These are phyloP conservation scores for Flueggea neowawraea DNA, from an alignment of 441 rosid genomes.

Conservation along the genomic window DNA sequence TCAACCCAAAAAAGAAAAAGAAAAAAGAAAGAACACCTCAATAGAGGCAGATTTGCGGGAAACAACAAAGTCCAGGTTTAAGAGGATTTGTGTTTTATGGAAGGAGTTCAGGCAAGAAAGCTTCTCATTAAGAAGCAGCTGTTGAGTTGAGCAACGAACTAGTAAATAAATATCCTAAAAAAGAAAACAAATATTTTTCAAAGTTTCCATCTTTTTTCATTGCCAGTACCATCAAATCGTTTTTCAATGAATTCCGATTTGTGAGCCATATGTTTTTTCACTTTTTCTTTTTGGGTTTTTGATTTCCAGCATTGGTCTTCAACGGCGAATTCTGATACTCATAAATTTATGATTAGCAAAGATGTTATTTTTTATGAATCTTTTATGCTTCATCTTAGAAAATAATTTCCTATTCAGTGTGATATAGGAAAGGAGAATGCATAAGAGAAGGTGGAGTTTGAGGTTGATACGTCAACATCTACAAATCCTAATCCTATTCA, in stretches of 20 bases:
- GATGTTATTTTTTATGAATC: no score
- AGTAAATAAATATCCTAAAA: constrained; percentile 34
- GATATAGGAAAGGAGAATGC: not conserved
- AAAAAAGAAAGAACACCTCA: no score
- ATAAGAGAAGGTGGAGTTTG: not conserved
- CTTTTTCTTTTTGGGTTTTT: no score
- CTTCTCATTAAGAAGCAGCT: constrained; percentile 90
- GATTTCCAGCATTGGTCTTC: no score
- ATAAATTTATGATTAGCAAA: no score
- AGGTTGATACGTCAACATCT: no score
- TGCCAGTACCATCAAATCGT: not conserved
- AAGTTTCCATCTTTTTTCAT: not conserved
- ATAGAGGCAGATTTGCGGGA: constrained; percentile 38
- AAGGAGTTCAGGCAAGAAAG: constrained; percentile 83
- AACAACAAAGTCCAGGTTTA: constrained; percentile 64
- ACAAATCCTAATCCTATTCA: no score
- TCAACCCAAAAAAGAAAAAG: constrained; percentile 6
- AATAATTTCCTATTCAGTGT: no score
- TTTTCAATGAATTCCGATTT: no score
- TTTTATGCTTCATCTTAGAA: not conserved
- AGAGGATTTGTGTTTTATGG: constrained; percentile 94
- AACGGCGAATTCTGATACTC: no score
- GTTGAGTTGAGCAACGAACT: constrained; percentile 75
- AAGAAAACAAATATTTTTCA: not conserved
- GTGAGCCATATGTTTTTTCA: no score